These are phyloP conservation scores for Colletotrichum simmondsii DNA, from an alignment of 2,329 filamentous ascomycete genomes.

Conservation along the genomic window DNA sequence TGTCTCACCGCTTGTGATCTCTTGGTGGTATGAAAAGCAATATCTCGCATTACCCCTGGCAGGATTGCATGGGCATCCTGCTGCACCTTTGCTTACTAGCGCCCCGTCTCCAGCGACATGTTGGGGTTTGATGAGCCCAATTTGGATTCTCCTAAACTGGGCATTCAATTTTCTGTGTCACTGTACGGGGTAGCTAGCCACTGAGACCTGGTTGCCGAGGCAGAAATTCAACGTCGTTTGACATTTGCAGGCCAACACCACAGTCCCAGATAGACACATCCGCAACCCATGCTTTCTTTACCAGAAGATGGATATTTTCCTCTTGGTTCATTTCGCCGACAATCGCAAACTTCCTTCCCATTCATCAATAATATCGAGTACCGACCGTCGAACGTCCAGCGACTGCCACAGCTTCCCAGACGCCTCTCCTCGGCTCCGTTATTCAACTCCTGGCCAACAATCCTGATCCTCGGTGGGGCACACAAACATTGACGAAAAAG, in stretches of 20 bases:
- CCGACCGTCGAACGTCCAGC: too few species aligned
- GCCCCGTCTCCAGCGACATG: neutral
- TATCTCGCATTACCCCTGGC: slow-evolving; percentile 19
- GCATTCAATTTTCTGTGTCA: neutral
- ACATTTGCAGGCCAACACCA: neutral
- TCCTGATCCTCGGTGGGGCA: neutral
- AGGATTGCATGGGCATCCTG: slow-evolving; percentile 28
- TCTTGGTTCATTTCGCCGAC: neutral
- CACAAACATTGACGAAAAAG: neutral
- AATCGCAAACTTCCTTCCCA: neutral
- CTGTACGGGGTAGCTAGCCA: neutral
- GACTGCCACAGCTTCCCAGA: neutral
- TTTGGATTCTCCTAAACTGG: neutral
- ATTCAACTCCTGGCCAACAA: neutral
- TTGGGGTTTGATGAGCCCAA: slow-evolving; percentile 11
- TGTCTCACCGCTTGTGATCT: slow-evolving; percentile 30
- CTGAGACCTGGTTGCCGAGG: neutral
- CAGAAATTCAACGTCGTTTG: neutral
- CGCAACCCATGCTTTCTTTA: too few species aligned
- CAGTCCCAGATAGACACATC: neutral
- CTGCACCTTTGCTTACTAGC: slow-evolving; percentile 15
- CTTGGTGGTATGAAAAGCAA: slow-evolving; percentile 23
- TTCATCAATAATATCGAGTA: too few species aligned
- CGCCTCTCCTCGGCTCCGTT: neutral
- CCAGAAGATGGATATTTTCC: neutral